phyloP scores from a whole-genome alignment of 169 alveolate species.

The Plasmodium fragile region DNA sequence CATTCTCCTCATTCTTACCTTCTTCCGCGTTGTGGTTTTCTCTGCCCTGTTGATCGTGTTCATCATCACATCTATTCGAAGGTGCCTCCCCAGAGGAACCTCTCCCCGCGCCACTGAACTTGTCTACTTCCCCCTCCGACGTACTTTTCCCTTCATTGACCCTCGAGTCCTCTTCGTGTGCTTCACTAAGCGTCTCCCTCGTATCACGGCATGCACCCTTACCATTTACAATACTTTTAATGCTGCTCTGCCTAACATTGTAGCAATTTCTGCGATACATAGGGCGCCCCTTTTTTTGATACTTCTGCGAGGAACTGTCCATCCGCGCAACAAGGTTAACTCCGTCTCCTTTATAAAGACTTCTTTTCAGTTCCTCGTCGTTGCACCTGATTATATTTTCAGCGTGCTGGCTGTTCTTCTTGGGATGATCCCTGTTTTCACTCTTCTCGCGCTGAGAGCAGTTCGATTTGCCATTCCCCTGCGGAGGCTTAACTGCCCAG shows the following conservation, averaged over 20 bases:
- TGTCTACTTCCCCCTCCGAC: neutral
- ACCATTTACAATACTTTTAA: neutral
- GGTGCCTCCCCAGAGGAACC: neutral
- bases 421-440: neutral
- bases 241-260: neutral
- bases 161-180: neutral
- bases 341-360: neutral
- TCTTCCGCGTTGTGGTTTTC: neutral
- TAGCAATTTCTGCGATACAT: slow-evolving; percentile 23
- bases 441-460: neutral
- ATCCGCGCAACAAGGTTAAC: neutral
- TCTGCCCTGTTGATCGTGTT: neutral
- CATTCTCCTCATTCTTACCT: neutral
- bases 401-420: neutral
- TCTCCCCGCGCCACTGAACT: neutral
- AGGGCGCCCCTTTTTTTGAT: slow-evolving; percentile 5
- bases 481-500: neutral
- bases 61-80: neutral
- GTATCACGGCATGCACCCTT: neutral
- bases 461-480: neutral
- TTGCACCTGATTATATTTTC: slow-evolving; percentile 55
- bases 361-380: slow-evolving; percentile 56
- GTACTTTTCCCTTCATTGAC: neutral
- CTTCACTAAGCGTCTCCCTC: neutral
- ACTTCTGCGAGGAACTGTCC: slow-evolving; percentile 1